Percentiles rank a stretch among this genome's conserved stretches.
phyloP scores from a whole-genome alignment of 805 yeast genomes.

The Jamesozyma gamospora region DNA sequence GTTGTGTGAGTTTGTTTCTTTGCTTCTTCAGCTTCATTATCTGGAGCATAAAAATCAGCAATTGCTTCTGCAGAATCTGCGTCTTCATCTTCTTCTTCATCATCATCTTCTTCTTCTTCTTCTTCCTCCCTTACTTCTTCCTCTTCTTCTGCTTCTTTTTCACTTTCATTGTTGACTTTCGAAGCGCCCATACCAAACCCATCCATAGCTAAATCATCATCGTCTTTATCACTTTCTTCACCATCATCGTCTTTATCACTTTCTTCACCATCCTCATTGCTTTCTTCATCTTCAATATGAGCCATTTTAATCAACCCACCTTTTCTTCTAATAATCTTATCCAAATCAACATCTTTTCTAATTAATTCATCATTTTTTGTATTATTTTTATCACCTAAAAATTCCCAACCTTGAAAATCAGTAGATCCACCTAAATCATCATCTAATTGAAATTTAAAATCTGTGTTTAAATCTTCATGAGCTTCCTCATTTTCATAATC shows the following conservation, averaged over 20 bases:
- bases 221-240: conserved; percentile 21
- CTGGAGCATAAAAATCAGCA: conserved; percentile 62
- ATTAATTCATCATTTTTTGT: conserved; percentile 10
- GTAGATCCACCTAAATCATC: conserved; percentile 32
- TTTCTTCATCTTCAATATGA: conserved; percentile 33
- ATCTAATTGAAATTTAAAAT: conserved; percentile 59
- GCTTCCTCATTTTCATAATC: conserved; percentile 30
- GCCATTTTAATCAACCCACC: conserved; percentile 61
- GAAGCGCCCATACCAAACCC: conserved; percentile 33
- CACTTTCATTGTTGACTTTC: conserved; percentile 22
- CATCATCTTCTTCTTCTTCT: conserved; percentile 26
- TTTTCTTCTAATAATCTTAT: conserved; percentile 74
- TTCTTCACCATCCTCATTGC: conserved; percentile 34
- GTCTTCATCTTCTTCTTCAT: conserved; percentile 14
- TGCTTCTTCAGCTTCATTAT: conserved; percentile 44
- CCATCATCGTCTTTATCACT: conserved; percentile 36
- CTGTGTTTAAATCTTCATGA: conserved; percentile 59
- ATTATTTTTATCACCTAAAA: conserved; percentile 35
- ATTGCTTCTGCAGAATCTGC: conserved; percentile 62
- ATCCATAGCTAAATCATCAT: conserved; percentile 31
- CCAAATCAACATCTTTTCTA: conserved; percentile 69
- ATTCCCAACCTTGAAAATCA: conserved; percentile 76
- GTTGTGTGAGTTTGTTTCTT: conserved; percentile 44
- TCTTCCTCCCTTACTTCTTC: conserved; percentile 19
- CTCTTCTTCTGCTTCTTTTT: conserved; percentile 23